phyloP scores from a whole-genome alignment of 1,284 basidiomycete species.

The Cystobasidium sp. region DNA sequence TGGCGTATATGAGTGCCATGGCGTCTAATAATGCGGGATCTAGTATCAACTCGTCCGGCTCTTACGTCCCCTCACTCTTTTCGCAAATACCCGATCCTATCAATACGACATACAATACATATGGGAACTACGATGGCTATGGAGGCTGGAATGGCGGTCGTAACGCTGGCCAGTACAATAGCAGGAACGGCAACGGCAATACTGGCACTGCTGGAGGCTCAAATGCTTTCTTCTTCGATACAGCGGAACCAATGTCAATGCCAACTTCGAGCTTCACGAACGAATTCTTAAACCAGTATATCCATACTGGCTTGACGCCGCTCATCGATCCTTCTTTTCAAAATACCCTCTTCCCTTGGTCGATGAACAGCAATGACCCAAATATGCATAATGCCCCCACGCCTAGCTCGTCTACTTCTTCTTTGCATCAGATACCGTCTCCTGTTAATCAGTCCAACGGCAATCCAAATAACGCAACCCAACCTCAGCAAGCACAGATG shows the following conservation, averaged over 20 bases:
- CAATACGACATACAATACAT: neutral
- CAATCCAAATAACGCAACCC: neutral
- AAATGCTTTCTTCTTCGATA: constrained; percentile 32
- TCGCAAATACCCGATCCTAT: too few relatives aligned
- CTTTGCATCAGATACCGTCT: constrained; percentile 8
- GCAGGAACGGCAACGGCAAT: constrained; percentile 1
- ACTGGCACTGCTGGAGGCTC: neutral
- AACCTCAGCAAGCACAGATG: too few relatives aligned
- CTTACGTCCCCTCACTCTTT: too few relatives aligned
- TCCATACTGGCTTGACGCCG: constrained; percentile 32
- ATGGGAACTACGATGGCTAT: neutral
- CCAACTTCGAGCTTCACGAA: constrained; percentile 21
- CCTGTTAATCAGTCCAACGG: constrained; percentile 6
- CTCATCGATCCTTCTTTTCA: constrained; percentile 18
- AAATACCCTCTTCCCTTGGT: constrained; percentile 15
- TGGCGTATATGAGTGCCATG: too few relatives aligned
- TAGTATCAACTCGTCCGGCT: too few relatives aligned
- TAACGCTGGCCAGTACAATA: neutral
- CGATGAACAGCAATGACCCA: constrained; percentile 1
- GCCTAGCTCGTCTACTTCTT: constrained; percentile 14
- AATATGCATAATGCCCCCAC: neutral
- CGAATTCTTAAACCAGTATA: constrained; percentile 21
- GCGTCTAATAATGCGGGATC: too few relatives aligned
- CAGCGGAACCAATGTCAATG: constrained; percentile 18
- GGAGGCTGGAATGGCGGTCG: neutral